Conservation (phyloP, 2,329 filamentous ascomycete species). For the Cordyceps farinosa region DNA sequence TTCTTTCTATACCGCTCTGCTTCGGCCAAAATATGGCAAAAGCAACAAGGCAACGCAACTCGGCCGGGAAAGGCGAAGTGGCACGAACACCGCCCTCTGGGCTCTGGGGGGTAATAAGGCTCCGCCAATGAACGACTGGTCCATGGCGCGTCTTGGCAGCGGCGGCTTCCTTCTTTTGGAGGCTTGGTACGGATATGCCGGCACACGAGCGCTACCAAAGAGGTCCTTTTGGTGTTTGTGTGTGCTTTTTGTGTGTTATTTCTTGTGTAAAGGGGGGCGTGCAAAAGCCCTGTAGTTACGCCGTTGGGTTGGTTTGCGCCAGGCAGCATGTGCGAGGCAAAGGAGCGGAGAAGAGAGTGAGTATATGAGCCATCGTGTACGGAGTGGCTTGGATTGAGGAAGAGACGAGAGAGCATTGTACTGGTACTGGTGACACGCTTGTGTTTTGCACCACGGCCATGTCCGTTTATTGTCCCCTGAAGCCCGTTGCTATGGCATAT, state of each 20-base stretch:
- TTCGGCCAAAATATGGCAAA: too few species aligned
- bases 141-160: conserved; percentile 5
- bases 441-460: too few species aligned
- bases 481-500: too few species aligned
- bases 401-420: too few species aligned
- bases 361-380: too few species aligned
- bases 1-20: too few species aligned
- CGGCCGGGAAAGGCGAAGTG: neutral
- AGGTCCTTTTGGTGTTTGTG: too few species aligned
- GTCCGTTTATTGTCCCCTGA: too few species aligned
- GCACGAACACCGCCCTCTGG: neutral
- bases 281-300: neutral
- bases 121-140: conserved; percentile 4
- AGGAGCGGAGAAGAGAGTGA: too few species aligned
- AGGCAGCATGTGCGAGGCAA: neutral
- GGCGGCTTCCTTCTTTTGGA: neutral
- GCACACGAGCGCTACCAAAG: neutral
- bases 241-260: neutral
- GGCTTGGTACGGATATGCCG: conserved; percentile 7
- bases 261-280: neutral
- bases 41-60: too few species aligned
- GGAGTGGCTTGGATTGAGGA: too few species aligned
- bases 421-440: too few species aligned
- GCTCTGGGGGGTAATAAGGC: neutral
- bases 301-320: neutral